Percentiles rank a stretch among this genome's conserved stretches.
Conservation (phyloP, 2,329 filamentous ascomycete species). For the Monosporascus sp. region DNA sequence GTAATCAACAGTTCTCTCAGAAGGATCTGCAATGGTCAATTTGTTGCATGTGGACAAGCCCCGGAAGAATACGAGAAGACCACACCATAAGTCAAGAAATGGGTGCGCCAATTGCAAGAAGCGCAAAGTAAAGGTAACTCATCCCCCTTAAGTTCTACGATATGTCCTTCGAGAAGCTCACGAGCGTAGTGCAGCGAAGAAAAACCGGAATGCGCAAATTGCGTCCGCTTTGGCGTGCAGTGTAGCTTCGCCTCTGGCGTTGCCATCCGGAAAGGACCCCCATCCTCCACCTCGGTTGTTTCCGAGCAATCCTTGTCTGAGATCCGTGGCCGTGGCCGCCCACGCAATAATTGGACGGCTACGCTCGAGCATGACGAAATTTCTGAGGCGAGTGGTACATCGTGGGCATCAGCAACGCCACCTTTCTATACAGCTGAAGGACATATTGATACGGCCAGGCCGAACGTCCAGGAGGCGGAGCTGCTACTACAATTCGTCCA, state of each 20-base stretch:
- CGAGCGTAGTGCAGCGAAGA: conserved; percentile 26
- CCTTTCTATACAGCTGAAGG: conserved; percentile 16
- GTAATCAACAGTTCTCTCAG: too few relatives aligned
- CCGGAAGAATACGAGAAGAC: not conserved
- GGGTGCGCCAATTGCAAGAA: conserved; percentile 28
- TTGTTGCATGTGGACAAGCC: too few relatives aligned
- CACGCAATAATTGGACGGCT: not conserved
- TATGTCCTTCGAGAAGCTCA: not conserved
- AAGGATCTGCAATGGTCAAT: too few relatives aligned
- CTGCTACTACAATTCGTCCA: conserved; percentile 24
- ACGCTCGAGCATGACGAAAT: not conserved
- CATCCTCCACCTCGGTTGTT: not conserved
- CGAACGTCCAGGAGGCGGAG: conserved; percentile 18
- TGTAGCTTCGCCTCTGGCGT: conserved; percentile 20
- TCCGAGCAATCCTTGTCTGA: not conserved
- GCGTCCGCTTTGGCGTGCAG: conserved; percentile 25
- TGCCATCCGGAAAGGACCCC: not conserved
- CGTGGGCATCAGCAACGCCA: not conserved
- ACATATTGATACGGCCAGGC: not conserved
- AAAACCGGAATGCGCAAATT: conserved; percentile 27
- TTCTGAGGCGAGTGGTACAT: not conserved
- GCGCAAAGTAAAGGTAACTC: conserved; percentile 26
- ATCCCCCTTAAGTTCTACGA: not conserved
- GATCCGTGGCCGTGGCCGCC: not conserved
- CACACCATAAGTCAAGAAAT: conserved; percentile 19